Evolutionary conservation across 129 eudicot genomes (phyloP), one percentile per base, ranked within the genome.

Genomic region (Pseudognaphalium luteoalbum): DNA sequence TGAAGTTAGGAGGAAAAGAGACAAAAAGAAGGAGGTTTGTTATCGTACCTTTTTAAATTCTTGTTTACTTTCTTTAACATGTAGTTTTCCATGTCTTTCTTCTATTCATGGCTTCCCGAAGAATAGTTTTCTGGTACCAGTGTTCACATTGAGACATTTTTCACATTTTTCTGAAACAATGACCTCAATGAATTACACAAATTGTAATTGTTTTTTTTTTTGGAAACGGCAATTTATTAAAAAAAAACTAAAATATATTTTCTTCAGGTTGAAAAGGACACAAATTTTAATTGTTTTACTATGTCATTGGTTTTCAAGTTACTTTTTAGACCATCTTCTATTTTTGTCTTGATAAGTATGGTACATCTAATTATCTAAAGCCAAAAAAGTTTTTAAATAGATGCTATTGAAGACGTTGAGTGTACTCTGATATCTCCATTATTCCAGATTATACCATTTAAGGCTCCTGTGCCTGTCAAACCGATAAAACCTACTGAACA

Each of bases 1-100:
- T 73, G 96, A 88, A 85, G 97, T 91, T 75, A 89, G 84, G 87
- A 87, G 97, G 73, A 91, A 81, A 85, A 85, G 85, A 79, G 92
- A 88, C 81, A 89, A 85, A 76, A 91, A 83, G 85, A 89, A 83
- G 83, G 97, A 91, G 92, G 96, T 88, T 71, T 56, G 52, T 39
- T 12, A 5, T 28, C 8, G 1, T 29, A 75, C 67, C 32, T 47
- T 47, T 28, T 52, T 39, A 35, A 34, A 16, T 35, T 22, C 66
- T 16, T 64, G 21, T 58, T 47, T 70, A 47, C 41, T 50, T 61
- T 78, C 16, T 61, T 22, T 15, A 62, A 70, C 28, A 70, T 60
- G 5, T 17, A 12, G 17, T 3, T 0, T 47, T 3, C 1, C n/a
- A 14, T 47, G 5, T 47, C 5, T 20, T 57, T 57, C 28, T 20